Evolutionary conservation across 345 rosid genomes (phyloP).

Genomic region (Arabidopsis suecica): DNA sequence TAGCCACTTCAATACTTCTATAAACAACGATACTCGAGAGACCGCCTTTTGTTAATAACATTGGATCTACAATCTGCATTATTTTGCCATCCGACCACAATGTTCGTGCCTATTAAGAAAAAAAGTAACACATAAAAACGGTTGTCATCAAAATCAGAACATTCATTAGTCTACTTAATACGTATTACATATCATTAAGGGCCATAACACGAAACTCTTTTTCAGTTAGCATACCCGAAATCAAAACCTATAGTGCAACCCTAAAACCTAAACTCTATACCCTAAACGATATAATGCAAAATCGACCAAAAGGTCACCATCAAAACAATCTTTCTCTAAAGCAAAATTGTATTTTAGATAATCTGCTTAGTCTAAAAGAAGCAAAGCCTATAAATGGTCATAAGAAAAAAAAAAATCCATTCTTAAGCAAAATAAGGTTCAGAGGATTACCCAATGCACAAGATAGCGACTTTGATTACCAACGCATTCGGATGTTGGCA

Average conservation of each 20-base stretch:
- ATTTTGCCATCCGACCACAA: conserved; percentile 38
- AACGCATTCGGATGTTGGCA: conserved; percentile 22
- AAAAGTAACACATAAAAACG: background rate
- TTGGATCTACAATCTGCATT: conserved; percentile 56
- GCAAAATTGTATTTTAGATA: no score
- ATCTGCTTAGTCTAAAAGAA: background rate
- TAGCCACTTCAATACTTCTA: conserved; percentile 61
- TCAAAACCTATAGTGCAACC: no score
- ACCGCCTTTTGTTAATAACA: conserved; percentile 43
- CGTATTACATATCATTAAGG: background rate
- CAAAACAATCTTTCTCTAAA: no score
- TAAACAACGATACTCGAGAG: conserved; percentile 44
- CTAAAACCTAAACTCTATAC: no score
- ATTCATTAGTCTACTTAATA: background rate
- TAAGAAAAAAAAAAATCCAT: background rate
- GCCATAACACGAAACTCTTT: background rate
- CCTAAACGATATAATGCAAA: no score
- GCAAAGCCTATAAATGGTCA: background rate
- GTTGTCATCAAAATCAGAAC: background rate
- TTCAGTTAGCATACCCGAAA: no score
- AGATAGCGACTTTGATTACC: conserved; percentile 46
- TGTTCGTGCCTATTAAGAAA: conserved; percentile 48
- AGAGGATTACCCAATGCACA: conserved; percentile 60
- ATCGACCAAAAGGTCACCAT: no score
- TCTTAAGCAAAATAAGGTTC: background rate